These are phyloP conservation scores for Inga oerstediana DNA, from an alignment of 306 rosid genomes.

Conservation along the genomic window DNA sequence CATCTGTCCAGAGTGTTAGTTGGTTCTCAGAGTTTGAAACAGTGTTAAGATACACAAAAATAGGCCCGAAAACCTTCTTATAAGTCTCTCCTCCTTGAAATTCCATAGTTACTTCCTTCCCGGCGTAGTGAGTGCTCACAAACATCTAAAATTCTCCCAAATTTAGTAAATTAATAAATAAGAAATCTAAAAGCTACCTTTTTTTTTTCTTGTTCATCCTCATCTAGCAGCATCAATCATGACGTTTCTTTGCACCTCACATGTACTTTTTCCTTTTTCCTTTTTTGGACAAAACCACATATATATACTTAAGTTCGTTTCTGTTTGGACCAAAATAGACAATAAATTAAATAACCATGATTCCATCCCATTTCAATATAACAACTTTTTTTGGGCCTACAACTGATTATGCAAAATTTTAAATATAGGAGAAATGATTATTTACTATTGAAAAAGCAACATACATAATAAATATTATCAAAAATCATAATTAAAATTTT, in stretches of 20 bases:
- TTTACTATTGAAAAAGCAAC: not conserved
- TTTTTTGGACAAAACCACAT: not conserved
- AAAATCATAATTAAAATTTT: not conserved
- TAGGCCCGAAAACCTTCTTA: constrained; percentile 84
- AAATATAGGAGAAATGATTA: not conserved
- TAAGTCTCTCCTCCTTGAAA: constrained; percentile 68
- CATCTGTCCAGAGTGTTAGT: constrained; percentile 66
- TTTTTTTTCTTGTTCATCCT: not conserved
- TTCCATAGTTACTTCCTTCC: constrained; percentile 56
- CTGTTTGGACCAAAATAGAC: not conserved
- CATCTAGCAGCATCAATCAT: not conserved
- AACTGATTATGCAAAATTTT: not conserved
- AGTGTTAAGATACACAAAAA: constrained; percentile 64
- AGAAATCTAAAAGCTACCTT: not conserved
- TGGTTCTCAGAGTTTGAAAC: constrained; percentile 24
- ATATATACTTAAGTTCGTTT: not conserved
- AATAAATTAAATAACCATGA: not conserved
- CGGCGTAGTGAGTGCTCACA: constrained; percentile 84
- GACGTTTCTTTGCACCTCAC: not conserved
- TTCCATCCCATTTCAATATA: not conserved
- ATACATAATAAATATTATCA: not conserved
- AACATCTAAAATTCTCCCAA: constrained; percentile 57
- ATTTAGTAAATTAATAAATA: not conserved
- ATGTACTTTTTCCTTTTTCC: not conserved
- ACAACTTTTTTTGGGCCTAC: not conserved